Base-by-base conservation (phyloP, 768 basidiomycete species). In the Boletus subparvulus region DNA sequence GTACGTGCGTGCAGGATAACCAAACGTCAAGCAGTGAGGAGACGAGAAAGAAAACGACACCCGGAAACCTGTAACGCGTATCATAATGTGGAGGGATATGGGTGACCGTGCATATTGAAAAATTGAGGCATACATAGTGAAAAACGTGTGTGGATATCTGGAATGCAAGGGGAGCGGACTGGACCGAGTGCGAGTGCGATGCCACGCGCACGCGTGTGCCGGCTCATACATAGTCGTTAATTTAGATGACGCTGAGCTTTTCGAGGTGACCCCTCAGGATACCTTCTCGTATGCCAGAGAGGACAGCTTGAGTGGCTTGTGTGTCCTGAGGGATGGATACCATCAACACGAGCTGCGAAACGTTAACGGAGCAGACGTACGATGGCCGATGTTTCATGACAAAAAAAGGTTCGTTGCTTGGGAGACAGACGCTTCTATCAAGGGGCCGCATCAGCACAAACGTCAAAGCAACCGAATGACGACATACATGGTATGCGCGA, bases 361-460 rank as follows among this genome's bases (percentile, higher is more conserved):
- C 28, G 13, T 28, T 11, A 16, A 46, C 10, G 10, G 9, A 47
- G 10, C 2, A 32, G 1, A 79, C 85, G 50, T 64, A 87, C 87
- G 44, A 88, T 82, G 6, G 87, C 87, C 39, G 86, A 86, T 0
- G 87, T 88, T 63, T 86, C 83, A 62, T 89, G 82, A 59, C 81
- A 84, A 61, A 86, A 82, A 63, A 88, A 88, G 1, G 82, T 75
- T 6, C 88, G 77, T 28, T 77, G 72, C 35, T 77, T 70, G 2
- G 84, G 83, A 3, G 86, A 88, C 24, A 80, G 71, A 24, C 79
- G 79, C 65, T 78, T 82, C 83, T 87, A 58, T 42, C 47, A 36
- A 50, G 39, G 36, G 33, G 50, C 45, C 30, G n/a, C n/a, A 41
- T 60, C 54, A 51, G 24, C 14, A 55, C n/a, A n/a, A 2, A n/a